These are phyloP conservation scores for Leucoagaricus sp. DNA, from an alignment of 1,284 basidiomycete species.

Conservation along the genomic window DNA sequence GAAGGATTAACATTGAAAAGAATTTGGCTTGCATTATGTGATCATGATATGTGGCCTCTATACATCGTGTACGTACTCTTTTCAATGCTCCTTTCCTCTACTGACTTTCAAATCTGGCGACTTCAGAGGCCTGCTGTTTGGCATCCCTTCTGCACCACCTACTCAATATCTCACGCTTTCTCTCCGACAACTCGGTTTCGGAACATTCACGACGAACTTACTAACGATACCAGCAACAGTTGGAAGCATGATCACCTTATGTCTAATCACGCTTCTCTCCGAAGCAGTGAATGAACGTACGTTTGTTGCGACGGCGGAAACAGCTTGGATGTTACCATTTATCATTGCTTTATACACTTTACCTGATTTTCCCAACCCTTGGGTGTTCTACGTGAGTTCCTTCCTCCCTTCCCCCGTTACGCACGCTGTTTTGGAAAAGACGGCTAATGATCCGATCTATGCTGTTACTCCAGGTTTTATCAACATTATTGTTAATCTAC, in stretches of 20 bases:
- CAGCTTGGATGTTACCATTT: conserved; percentile 56
- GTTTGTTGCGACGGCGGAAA: conserved; percentile 46
- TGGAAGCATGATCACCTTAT: conserved; percentile 44
- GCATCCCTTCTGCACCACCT: conserved; percentile 53
- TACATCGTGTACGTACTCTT: conserved; percentile 49
- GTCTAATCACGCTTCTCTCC: conserved; percentile 43
- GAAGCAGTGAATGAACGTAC: conserved; percentile 49
- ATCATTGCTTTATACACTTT: conserved; percentile 49
- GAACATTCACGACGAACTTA: conserved; percentile 61
- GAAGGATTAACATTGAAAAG: conserved; percentile 60
- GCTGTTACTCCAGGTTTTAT: conserved; percentile 28
- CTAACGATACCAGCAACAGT: conserved; percentile 58
- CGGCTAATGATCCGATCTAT: background rate
- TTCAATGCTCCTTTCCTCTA: background rate
- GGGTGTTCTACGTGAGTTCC: conserved; percentile 45
- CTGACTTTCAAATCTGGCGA: background rate
- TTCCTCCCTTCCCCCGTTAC: background rate
- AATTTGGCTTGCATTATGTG: conserved; percentile 56
- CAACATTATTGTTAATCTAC: conserved; percentile 35
- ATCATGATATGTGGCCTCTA: conserved; percentile 73
- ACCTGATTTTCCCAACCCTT: conserved; percentile 45
- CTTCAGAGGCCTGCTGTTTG: conserved; percentile 42
- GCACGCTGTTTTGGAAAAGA: background rate
- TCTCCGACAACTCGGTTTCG: conserved; percentile 61
- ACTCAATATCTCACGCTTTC: conserved; percentile 62